phyloP scores from a whole-genome alignment of 345 rosid genomes.

The Citrus reticulata region DNA sequence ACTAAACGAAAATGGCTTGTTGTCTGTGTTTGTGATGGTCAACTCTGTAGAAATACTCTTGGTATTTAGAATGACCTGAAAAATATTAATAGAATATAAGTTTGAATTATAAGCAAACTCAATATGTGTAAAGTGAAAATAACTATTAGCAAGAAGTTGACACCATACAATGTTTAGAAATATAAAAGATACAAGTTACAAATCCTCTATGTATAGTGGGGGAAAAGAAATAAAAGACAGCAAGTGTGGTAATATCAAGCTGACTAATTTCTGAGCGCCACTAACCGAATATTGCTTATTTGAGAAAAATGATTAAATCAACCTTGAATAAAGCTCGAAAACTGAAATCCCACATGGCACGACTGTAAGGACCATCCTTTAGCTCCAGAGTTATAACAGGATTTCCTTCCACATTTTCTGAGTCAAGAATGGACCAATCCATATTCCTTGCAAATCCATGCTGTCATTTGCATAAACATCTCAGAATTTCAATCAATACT shows the following conservation, averaged over 20 bases:
- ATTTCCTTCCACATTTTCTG: slow-evolving; percentile 56
- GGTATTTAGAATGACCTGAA: slow-evolving; percentile 58
- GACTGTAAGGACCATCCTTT: slow-evolving; percentile 81
- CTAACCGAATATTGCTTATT: not conserved
- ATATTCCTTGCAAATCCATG: slow-evolving; percentile 94
- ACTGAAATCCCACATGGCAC: slow-evolving; percentile 90
- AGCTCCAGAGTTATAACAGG: slow-evolving; percentile 74
- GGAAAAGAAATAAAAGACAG: not conserved
- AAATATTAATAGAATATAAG: slow-evolving; percentile 12
- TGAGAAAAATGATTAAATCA: slow-evolving; percentile 2
- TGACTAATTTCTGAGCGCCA: not conserved
- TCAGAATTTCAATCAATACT: slow-evolving; percentile 10
- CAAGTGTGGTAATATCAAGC: not conserved
- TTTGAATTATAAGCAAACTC: not conserved
- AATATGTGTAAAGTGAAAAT: not conserved
- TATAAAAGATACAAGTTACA: not conserved
- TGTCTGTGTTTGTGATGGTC: slow-evolving; percentile 65
- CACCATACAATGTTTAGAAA: not conserved
- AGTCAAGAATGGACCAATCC: slow-evolving; percentile 84
- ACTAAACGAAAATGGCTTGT: slow-evolving; percentile 72
- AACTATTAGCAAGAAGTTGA: not conserved
- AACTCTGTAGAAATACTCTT: slow-evolving; percentile 81
- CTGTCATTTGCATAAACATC: slow-evolving; percentile 32
- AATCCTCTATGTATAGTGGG: not conserved
- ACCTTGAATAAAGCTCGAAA: slow-evolving; percentile 86